Conservation (phyloP, 2,329 filamentous ascomycete species). For the Colletotrichum tropicicola region DNA sequence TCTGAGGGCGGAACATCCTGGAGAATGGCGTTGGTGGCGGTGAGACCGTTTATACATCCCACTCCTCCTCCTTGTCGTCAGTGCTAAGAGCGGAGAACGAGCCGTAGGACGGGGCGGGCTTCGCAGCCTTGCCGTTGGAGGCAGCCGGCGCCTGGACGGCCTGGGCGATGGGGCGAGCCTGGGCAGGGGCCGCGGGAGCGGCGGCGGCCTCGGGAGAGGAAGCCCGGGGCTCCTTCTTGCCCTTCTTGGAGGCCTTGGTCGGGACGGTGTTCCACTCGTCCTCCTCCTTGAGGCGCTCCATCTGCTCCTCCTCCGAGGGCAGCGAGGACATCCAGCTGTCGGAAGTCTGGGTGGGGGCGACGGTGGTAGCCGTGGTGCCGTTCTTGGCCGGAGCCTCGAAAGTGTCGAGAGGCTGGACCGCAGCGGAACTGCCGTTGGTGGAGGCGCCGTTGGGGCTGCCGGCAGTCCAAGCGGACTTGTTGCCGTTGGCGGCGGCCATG, state of each 20-base stretch:
- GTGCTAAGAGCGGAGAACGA: slow-evolving; percentile 60
- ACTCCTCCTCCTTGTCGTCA: slow-evolving; percentile 57
- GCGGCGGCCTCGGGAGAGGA: slow-evolving; percentile 44
- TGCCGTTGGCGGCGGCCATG: slow-evolving; percentile 52
- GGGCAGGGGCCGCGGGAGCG: slow-evolving; percentile 33
- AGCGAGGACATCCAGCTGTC: slow-evolving; percentile 60
- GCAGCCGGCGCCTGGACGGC: slow-evolving; percentile 39
- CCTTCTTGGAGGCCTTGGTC: slow-evolving; percentile 52
- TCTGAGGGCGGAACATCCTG: slow-evolving; percentile 22
- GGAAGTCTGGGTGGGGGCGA: slow-evolving; percentile 41
- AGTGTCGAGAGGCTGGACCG: slow-evolving; percentile 66
- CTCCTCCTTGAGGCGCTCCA: slow-evolving; percentile 62
- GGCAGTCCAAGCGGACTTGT: slow-evolving; percentile 54
- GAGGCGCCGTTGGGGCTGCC: slow-evolving; percentile 43
- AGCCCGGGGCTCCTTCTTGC: slow-evolving; percentile 49
- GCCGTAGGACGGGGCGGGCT: slow-evolving; percentile 39
- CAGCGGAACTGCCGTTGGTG: slow-evolving; percentile 39
- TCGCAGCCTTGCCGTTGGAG: slow-evolving; percentile 39
- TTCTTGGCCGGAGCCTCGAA: slow-evolving; percentile 50
- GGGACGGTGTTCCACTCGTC: slow-evolving; percentile 70
- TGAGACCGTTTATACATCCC: slow-evolving; percentile 54
- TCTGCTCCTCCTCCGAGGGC: slow-evolving; percentile 70
- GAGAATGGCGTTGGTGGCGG: slow-evolving; percentile 4
- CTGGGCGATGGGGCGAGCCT: slow-evolving; percentile 36
- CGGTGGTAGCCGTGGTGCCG: slow-evolving; percentile 43